Evolutionary conservation across 2,329 filamentous ascomycete genomes (phyloP).

Genomic region (Epichloe festucae): DNA sequence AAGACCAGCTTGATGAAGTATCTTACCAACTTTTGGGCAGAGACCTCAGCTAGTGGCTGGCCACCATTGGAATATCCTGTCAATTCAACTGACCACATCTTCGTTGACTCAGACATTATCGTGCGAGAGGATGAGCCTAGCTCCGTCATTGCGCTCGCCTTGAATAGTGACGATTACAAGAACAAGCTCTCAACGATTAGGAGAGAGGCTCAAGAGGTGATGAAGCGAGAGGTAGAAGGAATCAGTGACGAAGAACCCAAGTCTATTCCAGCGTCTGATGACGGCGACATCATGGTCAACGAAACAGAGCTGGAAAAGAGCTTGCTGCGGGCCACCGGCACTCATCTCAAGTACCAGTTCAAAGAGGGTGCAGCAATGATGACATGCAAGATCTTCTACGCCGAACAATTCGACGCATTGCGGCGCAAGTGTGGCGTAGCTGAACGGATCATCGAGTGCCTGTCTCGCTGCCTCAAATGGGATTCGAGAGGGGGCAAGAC

Average conservation of each 20-base stretch:
- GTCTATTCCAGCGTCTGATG: slow-evolving; percentile 22
- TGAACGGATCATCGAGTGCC: slow-evolving; percentile 86
- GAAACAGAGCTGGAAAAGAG: slow-evolving; percentile 76
- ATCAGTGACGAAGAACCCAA: slow-evolving; percentile 16
- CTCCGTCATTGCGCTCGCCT: slow-evolving; percentile 84
- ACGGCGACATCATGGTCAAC: slow-evolving; percentile 29
- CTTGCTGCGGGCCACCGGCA: slow-evolving; percentile 71
- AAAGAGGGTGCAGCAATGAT: slow-evolving; percentile 86
- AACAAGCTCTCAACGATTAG: slow-evolving; percentile 62
- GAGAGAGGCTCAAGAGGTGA: slow-evolving; percentile 30
- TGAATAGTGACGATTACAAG: slow-evolving; percentile 79
- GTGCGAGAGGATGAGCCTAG: slow-evolving; percentile 95
- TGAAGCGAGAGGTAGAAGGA: slow-evolving; percentile 24
- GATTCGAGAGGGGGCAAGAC: slow-evolving; percentile 97
- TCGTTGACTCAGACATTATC: slow-evolving; percentile 92
- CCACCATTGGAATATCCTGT: slow-evolving; percentile 84
- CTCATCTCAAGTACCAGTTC: slow-evolving; percentile 93
- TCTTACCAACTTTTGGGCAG: slow-evolving; percentile 95
- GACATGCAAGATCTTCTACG: slow-evolving; percentile 97
- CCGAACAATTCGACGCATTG: slow-evolving; percentile 92
- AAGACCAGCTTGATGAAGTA: slow-evolving; percentile 91
- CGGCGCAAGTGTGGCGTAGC: slow-evolving; percentile 85
- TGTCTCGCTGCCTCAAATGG: slow-evolving; percentile 94
- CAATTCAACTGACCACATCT: slow-evolving; percentile 79
- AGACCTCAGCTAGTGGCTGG: slow-evolving; percentile 93